Percentiles rank a stretch among this genome's conserved stretches.
These are phyloP conservation scores for Penicillium maclennaniae DNA, from an alignment of 495 filamentous ascomycete genomes.

Conservation along the genomic window DNA sequence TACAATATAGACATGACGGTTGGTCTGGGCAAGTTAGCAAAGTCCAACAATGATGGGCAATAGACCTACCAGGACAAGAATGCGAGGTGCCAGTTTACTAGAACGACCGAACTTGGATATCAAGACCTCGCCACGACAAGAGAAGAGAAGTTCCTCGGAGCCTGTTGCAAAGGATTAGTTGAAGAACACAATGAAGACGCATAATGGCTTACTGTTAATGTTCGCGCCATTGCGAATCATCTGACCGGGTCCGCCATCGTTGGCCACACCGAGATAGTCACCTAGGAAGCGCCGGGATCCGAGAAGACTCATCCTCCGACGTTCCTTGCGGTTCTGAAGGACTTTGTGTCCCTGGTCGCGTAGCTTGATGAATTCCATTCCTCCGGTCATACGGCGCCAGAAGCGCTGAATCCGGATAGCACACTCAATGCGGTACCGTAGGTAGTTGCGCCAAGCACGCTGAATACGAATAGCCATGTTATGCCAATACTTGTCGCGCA, in stretches of 20 bases:
- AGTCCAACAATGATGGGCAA: background rate
- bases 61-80: slow-evolving; percentile 64
- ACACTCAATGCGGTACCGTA: slow-evolving; percentile 86
- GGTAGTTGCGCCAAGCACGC: slow-evolving; percentile 92
- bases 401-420: slow-evolving; percentile 91
- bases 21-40: slow-evolving; percentile 50
- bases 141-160: slow-evolving; percentile 78
- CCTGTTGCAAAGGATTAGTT: slow-evolving; percentile 27
- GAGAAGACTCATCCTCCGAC: slow-evolving; percentile 82
- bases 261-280: slow-evolving; percentile 87
- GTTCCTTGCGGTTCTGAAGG: slow-evolving; percentile 81
- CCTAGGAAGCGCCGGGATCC: slow-evolving; percentile 91
- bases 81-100: slow-evolving; percentile 84
- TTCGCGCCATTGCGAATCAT: slow-evolving; percentile 70
- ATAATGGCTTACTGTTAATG: slow-evolving; percentile 42
- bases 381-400: slow-evolving; percentile 88
- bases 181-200: background rate
- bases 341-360: slow-evolving; percentile 87
- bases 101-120: slow-evolving; percentile 94
- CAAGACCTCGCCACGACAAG: slow-evolving; percentile 81
- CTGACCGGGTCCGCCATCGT: slow-evolving; percentile 74
- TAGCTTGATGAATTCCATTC: slow-evolving; percentile 79
- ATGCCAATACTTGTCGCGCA: slow-evolving; percentile 97
- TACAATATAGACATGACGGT: slow-evolving; percentile 79
- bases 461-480: slow-evolving; percentile 99